phyloP scores from a whole-genome alignment of 2,329 filamentous ascomycete genomes.

The Phoma sp. region DNA sequence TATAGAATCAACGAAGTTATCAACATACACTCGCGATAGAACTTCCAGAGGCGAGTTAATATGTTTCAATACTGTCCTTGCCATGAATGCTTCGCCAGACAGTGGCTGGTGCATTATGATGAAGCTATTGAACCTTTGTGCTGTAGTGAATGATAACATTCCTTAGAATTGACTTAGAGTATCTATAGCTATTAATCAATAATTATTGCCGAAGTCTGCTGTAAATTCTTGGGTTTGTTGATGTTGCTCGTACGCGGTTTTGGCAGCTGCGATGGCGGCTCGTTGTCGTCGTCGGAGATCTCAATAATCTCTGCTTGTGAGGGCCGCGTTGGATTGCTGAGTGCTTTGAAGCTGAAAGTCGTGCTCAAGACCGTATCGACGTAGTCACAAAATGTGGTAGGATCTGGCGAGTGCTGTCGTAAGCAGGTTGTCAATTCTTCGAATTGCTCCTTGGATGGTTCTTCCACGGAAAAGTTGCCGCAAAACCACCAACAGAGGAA shows the following conservation, averaged over 20 bases:
- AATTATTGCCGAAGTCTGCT: not conserved
- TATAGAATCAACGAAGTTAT: too few relatives aligned
- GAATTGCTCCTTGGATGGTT: constrained; percentile 18
- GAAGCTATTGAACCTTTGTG: too few relatives aligned
- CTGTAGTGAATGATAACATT: too few relatives aligned
- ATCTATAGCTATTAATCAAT: not conserved
- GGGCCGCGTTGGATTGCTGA: constrained; percentile 27
- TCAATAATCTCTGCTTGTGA: constrained; percentile 39
- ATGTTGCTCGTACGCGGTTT: not conserved
- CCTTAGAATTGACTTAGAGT: not conserved
- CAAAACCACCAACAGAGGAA: constrained; percentile 48
- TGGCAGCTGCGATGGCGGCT: not conserved
- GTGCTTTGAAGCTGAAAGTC: constrained; percentile 34
- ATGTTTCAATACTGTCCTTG: too few relatives aligned
- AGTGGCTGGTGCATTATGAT: too few relatives aligned
- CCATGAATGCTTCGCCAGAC: too few relatives aligned
- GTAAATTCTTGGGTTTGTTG: not conserved
- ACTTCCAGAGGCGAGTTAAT: too few relatives aligned
- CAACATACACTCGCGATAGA: too few relatives aligned
- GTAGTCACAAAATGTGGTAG: constrained; percentile 35
- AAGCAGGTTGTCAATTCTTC: constrained; percentile 28
- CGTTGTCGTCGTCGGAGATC: constrained; percentile 39
- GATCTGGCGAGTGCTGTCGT: constrained; percentile 20
- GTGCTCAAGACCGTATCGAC: constrained; percentile 30
- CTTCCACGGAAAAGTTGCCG: constrained; percentile 25